Percentiles rank a stretch among this genome's conserved stretches.
phyloP scores from a whole-genome alignment of 805 yeast genomes.

The Nakazawaea pomicola region DNA sequence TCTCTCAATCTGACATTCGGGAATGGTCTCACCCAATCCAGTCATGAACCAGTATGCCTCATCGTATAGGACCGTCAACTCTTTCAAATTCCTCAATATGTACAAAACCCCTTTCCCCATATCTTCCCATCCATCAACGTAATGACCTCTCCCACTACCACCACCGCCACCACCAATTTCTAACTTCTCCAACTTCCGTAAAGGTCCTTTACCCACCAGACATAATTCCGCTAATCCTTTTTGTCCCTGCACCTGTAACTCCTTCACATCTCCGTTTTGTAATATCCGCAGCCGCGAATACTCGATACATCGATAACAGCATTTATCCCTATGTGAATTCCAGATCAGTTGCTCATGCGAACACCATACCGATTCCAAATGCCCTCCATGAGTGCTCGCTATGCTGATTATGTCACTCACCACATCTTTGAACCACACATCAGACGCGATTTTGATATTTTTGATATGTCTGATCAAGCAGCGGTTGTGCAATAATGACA shows the following conservation, averaged over 20 bases:
- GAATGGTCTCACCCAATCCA: no score
- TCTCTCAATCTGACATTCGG: neutral
- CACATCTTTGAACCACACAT: slow-evolving; percentile 11
- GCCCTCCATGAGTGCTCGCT: neutral
- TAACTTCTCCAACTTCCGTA: slow-evolving; percentile 14
- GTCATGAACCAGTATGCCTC: slow-evolving; percentile 5
- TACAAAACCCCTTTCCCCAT: slow-evolving; percentile 2
- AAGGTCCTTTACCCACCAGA: neutral
- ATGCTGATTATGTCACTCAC: neutral
- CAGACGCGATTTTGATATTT: neutral
- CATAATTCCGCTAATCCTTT: neutral
- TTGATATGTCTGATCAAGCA: neutral
- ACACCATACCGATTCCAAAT: neutral
- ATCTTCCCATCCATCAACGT: neutral
- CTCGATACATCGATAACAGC: slow-evolving; percentile 4
- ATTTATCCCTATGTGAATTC: slow-evolving; percentile 4
- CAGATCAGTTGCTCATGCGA: slow-evolving; percentile 8
- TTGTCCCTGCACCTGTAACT: slow-evolving; percentile 1
- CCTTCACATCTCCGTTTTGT: neutral
- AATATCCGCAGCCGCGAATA: neutral
- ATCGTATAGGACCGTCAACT: neutral
- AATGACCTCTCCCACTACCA: slow-evolving; percentile 10
- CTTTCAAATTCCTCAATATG: neutral
- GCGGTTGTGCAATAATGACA: neutral
- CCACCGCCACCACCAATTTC: slow-evolving; percentile 15